A percentile compares a stretch with the other conserved stretches of the same genome.
Conservation (phyloP, 1,284 basidiomycete species). For the Takashimella tepidaria region DNA sequence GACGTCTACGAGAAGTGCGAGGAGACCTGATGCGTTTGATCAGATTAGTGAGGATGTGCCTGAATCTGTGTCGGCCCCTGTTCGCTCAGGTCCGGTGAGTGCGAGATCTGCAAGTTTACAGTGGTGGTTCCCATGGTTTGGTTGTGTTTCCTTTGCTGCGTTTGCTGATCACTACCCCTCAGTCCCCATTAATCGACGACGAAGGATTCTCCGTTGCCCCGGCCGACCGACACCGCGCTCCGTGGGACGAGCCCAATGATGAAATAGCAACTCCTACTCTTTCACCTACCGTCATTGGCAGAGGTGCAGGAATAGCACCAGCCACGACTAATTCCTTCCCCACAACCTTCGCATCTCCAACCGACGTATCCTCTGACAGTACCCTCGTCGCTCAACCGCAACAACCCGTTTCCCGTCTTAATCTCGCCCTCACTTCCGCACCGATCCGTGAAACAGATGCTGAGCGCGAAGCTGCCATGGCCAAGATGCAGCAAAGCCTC, state of each 20-base stretch:
- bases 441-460: slow-evolving; percentile 50
- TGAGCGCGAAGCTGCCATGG: slow-evolving; percentile 50
- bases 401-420: slow-evolving; percentile 14
- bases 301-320: slow-evolving; percentile 5
- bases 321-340: slow-evolving; percentile 1
- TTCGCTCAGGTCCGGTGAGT: not conserved
- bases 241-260: slow-evolving; percentile 48
- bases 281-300: slow-evolving; percentile 14
- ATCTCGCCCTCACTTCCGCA: slow-evolving; percentile 45
- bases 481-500: slow-evolving; percentile 51
- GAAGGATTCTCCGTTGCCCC: slow-evolving; percentile 55
- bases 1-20: slow-evolving; percentile 19
- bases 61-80: not conserved
- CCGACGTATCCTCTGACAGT: not conserved
- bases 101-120: too few species aligned
- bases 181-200: slow-evolving; percentile 46
- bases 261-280: slow-evolving; percentile 17
- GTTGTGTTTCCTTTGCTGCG: too few species aligned
- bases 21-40: slow-evolving; percentile 6
- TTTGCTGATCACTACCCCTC: not conserved
- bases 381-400: not conserved
- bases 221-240: slow-evolving; percentile 49
- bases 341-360: slow-evolving; percentile 1
- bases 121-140: too few species aligned
- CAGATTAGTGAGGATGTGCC: not conserved